Evolutionary conservation across 148 eudicot genomes (phyloP), one percentile per base, ranked within the genome.

Genomic region (Silene uniflora): DNA sequence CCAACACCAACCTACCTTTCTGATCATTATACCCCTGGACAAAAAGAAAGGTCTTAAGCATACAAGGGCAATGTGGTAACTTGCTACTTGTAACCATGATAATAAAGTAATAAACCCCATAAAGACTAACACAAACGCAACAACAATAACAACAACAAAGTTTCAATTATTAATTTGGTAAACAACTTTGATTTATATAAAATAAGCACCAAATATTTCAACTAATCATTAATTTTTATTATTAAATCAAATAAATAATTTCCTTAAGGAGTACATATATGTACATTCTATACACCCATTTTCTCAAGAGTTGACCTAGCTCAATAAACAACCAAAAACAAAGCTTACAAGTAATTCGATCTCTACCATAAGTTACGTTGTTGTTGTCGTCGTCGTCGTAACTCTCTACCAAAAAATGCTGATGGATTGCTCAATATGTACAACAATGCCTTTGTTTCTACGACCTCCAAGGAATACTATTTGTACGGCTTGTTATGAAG

Each of bases 341-440:
- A 17, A 22, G 7, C 56, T 23, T 22, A 47, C 39, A 77, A 4
- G 35, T 32, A 32, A 32, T 5, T 32, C 35, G 2, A 3, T 0
- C 3, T 3, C 1, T 29, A 32, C 35, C 35, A 32, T 32, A 32
- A 32, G 35, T 32, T 32, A 32, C 35, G 35, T 32, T 32, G 35
- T 32, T 32, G 35, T 4, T 32, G 35, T 32, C 4, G 35, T 4
- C 4, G 35, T 27, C 29, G 29, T 27, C 35, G 29, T 27, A 27
- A 27, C 5, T 12, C 14, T 39, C 12, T 19, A 22, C 6, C 4
- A 21, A 16, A 9, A 9, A 35, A 10, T 3, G 67, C 19, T 39
- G 22, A 93, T 93, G 98, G 97, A 93, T 79, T 93, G 98, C 65
- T 89, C 91, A 27, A 87, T 93, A 5, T 93, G 97, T 64, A 91